These are phyloP conservation scores for Cinnamomum chago DNA, from an alignment of 164 flowering plant species.

Conservation along the genomic window DNA sequence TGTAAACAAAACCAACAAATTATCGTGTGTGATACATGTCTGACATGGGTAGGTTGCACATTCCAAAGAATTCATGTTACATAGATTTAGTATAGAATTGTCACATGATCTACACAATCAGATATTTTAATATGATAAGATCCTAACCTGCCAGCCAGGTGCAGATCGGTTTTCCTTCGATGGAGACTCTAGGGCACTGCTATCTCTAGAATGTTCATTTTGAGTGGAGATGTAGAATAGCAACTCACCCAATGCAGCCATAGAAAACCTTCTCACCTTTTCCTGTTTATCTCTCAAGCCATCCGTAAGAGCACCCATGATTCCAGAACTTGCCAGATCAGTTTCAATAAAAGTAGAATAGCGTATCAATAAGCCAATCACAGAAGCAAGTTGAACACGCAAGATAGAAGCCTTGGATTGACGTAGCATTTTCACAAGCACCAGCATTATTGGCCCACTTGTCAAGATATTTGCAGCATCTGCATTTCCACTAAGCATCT, in stretches of 20 bases:
- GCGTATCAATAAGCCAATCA: conserved; percentile 80
- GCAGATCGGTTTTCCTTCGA: conserved; percentile 64
- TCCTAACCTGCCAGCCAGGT: conserved; percentile 88
- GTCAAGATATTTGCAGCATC: conserved; percentile 87
- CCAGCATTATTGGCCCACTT: conserved; percentile 85
- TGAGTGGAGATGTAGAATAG: conserved; percentile 93
- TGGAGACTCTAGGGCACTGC: conserved; percentile 61
- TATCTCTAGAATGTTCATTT: conserved; percentile 54
- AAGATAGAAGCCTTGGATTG: conserved; percentile 69
- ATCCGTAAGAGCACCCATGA: conserved; percentile 79
- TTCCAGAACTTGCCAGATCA: conserved; percentile 82
- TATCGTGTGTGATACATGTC: too few relatives aligned
- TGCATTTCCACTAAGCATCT: conserved; percentile 66
- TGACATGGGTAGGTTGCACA: too few relatives aligned
- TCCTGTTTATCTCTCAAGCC: conserved; percentile 92
- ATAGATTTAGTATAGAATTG: too few relatives aligned
- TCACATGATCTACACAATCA: too few relatives aligned
- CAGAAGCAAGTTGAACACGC: conserved; percentile 82
- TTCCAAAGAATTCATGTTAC: too few relatives aligned
- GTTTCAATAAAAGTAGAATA: conserved; percentile 81
- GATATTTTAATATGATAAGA: conserved; percentile 5
- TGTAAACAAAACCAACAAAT: too few relatives aligned
- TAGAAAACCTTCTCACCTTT: conserved; percentile 89
- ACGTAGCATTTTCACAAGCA: conserved; percentile 79
- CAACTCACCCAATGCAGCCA: conserved; percentile 98